Percentiles rank a stretch among this genome's conserved stretches.
Evolutionary conservation across 306 rosid genomes (phyloP).

Genomic region (Sindora glabra): DNA sequence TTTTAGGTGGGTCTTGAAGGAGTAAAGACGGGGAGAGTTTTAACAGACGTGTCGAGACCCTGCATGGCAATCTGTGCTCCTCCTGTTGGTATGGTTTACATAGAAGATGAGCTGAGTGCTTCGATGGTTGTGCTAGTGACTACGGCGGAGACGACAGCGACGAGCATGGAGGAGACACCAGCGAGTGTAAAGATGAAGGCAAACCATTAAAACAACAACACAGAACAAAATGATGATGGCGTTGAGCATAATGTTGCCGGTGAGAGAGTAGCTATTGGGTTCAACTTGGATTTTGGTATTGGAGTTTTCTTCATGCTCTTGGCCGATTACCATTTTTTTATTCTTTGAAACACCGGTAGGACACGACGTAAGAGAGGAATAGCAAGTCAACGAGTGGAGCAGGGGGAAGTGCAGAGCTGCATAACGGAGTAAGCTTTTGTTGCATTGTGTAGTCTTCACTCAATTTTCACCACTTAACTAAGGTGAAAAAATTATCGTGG

Average conservation of each 20-base stretch:
- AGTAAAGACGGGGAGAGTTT: conserved; percentile 53
- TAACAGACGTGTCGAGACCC: conserved; percentile 50
- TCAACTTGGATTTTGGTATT: background rate
- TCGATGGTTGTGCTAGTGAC: conserved; percentile 21
- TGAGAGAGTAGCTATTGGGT: conserved; percentile 12
- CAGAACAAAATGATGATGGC: conserved; percentile 42
- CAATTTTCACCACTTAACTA: too few relatives aligned
- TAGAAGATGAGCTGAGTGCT: conserved; percentile 37
- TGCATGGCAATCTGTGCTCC: background rate
- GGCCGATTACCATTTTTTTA: too few relatives aligned
- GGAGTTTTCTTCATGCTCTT: background rate
- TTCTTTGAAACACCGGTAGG: too few relatives aligned
- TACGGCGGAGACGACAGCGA: conserved; percentile 22
- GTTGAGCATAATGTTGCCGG: conserved; percentile 54
- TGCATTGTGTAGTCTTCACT: too few relatives aligned
- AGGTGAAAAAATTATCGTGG: too few relatives aligned
- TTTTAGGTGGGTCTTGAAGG: conserved; percentile 22
- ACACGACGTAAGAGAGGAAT: too few relatives aligned
- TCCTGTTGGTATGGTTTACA: conserved; percentile 14
- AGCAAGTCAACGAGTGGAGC: too few relatives aligned
- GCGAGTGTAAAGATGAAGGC: conserved; percentile 52
- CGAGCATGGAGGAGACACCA: conserved; percentile 36
- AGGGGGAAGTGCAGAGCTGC: too few relatives aligned
- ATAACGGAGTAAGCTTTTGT: too few relatives aligned
- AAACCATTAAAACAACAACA: conserved; percentile 47